A percentile compares a stretch with the other conserved stretches of the same genome.
These are phyloP conservation scores for Fusarium miscanthi DNA, from an alignment of 2,329 filamentous ascomycete species.

Conservation along the genomic window DNA sequence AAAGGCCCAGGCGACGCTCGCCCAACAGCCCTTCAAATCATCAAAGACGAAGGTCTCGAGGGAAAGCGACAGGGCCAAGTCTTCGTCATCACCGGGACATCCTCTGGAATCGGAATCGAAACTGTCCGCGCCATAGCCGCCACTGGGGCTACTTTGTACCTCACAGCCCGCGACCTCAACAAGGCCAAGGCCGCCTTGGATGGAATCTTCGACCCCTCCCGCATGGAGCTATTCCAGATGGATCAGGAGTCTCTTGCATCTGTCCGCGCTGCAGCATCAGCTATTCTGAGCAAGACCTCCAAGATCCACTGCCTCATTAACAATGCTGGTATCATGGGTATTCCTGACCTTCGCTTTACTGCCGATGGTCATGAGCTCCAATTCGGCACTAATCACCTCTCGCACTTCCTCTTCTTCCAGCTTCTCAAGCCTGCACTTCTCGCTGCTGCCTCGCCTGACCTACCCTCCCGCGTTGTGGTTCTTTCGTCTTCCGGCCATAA, in stretches of 20 bases:
- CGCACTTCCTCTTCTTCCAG: conserved; percentile 46
- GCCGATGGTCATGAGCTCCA: conserved; percentile 44
- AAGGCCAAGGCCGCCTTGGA: conserved; percentile 22
- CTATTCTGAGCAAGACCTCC: conserved; percentile 19
- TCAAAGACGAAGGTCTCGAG: conserved; percentile 49
- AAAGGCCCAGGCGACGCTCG: conserved; percentile 47
- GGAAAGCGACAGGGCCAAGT: conserved; percentile 49
- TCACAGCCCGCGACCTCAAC: conserved; percentile 30
- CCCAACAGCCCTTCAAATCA: conserved; percentile 53
- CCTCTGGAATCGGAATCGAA: conserved; percentile 57
- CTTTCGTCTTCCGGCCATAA: conserved; percentile 57
- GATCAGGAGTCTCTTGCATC: conserved; percentile 38
- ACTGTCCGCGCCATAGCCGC: conserved; percentile 56
- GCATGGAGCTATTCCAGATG: conserved; percentile 31
- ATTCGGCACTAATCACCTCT: conserved; percentile 44
- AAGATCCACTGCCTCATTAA: conserved; percentile 36
- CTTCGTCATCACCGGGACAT: conserved; percentile 56
- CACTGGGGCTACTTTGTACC: conserved; percentile 46
- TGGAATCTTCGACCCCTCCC: conserved; percentile 1
- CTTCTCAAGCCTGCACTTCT: conserved; percentile 58
- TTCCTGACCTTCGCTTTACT: conserved; percentile 16
- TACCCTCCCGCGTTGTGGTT: conserved; percentile 59
- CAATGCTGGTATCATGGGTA: conserved; percentile 42
- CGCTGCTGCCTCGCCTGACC: conserved; percentile 49
- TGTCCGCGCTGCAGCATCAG: conserved; percentile 35